Evolutionary conservation across 192 early-diverging fungal species (phyloP).

Genomic region (Haplosporangium gracile): DNA sequence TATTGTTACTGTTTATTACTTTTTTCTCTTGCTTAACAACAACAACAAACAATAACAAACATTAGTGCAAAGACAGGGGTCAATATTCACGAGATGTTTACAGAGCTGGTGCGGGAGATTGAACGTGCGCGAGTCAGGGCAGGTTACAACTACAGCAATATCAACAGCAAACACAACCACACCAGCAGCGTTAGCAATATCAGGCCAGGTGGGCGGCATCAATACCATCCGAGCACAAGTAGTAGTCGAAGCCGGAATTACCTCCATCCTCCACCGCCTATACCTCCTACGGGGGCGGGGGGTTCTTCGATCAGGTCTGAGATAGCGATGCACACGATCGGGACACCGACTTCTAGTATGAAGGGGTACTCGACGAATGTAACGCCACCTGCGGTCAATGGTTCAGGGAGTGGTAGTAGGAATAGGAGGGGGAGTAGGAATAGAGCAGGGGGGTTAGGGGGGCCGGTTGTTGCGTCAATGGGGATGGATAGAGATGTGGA

Average conservation of each 20-base stretch:
- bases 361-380: constrained; percentile 20
- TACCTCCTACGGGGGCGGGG: neutral
- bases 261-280: neutral
- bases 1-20: neutral
- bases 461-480: neutral
- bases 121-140: constrained; percentile 2
- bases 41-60: too few species aligned
- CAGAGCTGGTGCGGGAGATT: constrained; percentile 36
- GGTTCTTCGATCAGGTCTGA: neutral
- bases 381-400: neutral
- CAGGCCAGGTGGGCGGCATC: neutral
- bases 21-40: neutral
- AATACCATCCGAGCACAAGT: neutral
- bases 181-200: neutral
- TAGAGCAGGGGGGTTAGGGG: neutral
- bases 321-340: neutral
- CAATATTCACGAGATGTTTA: constrained; percentile 39
- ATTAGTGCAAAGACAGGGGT: constrained; percentile 41
- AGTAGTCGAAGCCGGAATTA: neutral
- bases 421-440: neutral
- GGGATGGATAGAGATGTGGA: neutral
- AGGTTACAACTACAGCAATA: neutral
- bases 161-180: neutral
- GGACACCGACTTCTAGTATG: neutral
- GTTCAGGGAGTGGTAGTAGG: neutral